These are phyloP conservation scores for Eragrostis tef DNA, from an alignment of 202 grass and related monocot species.

Conservation along the genomic window DNA sequence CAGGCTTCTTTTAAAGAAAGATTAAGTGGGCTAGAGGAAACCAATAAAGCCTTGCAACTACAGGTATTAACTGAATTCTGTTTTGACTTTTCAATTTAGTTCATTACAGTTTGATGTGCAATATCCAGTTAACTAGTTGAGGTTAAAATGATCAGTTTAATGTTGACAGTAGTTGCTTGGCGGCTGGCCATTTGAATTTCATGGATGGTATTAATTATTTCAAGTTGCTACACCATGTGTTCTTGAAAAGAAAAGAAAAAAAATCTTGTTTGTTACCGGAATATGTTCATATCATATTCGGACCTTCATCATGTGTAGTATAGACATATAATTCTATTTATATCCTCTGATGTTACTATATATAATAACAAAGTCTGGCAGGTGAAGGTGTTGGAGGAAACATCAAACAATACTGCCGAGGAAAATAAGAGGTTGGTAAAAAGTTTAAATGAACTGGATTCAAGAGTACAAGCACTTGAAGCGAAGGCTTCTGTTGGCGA, in stretches of 20 bases:
- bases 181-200: conserved; percentile 14
- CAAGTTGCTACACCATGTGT: conserved; percentile 3
- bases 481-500: too few relatives aligned
- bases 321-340: conserved; percentile 10
- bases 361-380: conserved; percentile 81
- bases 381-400: conserved; percentile 79
- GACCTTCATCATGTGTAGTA: conserved; percentile 13
- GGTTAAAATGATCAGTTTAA: conserved; percentile 2
- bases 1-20: conserved; percentile 67
- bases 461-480: conserved; percentile 76
- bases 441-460: conserved; percentile 59
- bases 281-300: conserved; percentile 30
- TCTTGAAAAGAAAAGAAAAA: too few relatives aligned
- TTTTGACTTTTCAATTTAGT: conserved; percentile 36
- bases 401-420: conserved; percentile 58
- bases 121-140: conserved; percentile 8
- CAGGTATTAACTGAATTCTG: conserved; percentile 61
- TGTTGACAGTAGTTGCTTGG: background rate
- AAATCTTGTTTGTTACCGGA: conserved; percentile 11
- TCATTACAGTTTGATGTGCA: conserved; percentile 25
- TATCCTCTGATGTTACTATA: conserved; percentile 65
- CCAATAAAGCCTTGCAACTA: conserved; percentile 53
- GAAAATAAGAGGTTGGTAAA: conserved; percentile 62
- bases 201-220: conserved; percentile 18
- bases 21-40: conserved; percentile 74